These are phyloP conservation scores for Ceratopteris richardii DNA, from an alignment of 75 land plant species.

Conservation along the genomic window DNA sequence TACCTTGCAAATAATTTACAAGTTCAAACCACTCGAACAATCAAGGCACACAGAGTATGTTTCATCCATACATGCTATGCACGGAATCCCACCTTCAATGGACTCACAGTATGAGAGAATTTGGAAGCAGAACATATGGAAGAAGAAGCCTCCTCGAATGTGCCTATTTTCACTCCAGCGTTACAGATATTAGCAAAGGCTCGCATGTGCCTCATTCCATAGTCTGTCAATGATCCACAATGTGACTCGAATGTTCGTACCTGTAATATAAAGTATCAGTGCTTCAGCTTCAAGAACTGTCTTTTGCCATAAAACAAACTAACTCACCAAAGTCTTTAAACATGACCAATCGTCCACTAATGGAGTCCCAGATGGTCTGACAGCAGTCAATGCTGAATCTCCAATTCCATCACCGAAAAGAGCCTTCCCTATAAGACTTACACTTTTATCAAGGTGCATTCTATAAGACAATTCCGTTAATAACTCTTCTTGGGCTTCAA, in stretches of 20 bases:
- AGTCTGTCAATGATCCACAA: constrained; percentile 73
- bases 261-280: constrained; percentile 17
- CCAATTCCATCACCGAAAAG: constrained; percentile 56
- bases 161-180: constrained; percentile 26
- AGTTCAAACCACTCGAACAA: too few relatives aligned
- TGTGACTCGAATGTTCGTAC: constrained; percentile 53
- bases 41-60: too few relatives aligned
- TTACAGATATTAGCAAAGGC: constrained; percentile 82
- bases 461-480: constrained; percentile 42
- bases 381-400: constrained; percentile 21
- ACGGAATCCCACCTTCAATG: constrained; percentile 1
- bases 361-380: constrained; percentile 46
- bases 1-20: too few relatives aligned
- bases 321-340: constrained; percentile 62
- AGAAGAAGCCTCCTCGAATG: constrained; percentile 37
- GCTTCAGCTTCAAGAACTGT: background rate
- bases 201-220: constrained; percentile 87
- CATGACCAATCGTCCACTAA: constrained; percentile 92
- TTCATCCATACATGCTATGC: background rate
- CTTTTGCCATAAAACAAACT: background rate
- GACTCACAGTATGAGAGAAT: background rate
- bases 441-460: constrained; percentile 58
- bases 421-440: constrained; percentile 53
- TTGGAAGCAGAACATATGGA: constrained; percentile 8
- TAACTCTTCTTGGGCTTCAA: constrained; percentile 39